phyloP scores from a whole-genome alignment of 305 asterid genomes.

The Nicotiana rustica region DNA sequence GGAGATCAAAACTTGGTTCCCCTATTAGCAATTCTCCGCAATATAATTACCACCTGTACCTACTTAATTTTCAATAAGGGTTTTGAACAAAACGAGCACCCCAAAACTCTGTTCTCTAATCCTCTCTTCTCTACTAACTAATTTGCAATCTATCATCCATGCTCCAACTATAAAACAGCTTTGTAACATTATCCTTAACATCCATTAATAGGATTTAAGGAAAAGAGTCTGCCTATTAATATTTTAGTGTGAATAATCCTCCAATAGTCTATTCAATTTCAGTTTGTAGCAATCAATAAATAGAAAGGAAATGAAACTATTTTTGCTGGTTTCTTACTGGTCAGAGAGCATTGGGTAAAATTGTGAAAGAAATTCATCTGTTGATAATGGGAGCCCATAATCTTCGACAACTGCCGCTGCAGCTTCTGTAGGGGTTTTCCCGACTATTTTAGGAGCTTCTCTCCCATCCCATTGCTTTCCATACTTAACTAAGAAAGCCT shows the following conservation, averaged over 20 bases:
- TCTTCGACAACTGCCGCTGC: conserved; percentile 82
- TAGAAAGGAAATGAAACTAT: conserved; percentile 33
- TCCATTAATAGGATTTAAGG: background rate
- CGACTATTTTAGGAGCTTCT: conserved; percentile 59
- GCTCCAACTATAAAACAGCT: background rate
- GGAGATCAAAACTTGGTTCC: background rate
- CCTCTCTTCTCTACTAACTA: conserved; percentile 11
- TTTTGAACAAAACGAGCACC: background rate
- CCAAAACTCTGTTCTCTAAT: background rate
- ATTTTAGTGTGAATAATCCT: conserved; percentile 9
- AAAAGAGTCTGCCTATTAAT: conserved; percentile 1
- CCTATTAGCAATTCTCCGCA: background rate
- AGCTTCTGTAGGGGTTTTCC: conserved; percentile 86
- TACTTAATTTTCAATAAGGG: conserved; percentile 9
- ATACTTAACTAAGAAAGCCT: conserved; percentile 66
- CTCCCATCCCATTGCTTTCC: conserved; percentile 90
- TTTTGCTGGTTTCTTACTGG: conserved; percentile 53
- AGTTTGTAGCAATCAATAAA: background rate
- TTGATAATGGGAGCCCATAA: conserved; percentile 70
- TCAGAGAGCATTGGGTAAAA: conserved; percentile 63
- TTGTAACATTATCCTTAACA: background rate
- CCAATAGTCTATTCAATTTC: background rate
- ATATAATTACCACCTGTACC: background rate
- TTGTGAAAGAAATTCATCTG: conserved; percentile 70
- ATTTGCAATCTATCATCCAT: conserved; percentile 14